These are phyloP conservation scores for Debaryomyces psychrophilus DNA, from an alignment of 1,139 yeast species.

Conservation along the genomic window DNA sequence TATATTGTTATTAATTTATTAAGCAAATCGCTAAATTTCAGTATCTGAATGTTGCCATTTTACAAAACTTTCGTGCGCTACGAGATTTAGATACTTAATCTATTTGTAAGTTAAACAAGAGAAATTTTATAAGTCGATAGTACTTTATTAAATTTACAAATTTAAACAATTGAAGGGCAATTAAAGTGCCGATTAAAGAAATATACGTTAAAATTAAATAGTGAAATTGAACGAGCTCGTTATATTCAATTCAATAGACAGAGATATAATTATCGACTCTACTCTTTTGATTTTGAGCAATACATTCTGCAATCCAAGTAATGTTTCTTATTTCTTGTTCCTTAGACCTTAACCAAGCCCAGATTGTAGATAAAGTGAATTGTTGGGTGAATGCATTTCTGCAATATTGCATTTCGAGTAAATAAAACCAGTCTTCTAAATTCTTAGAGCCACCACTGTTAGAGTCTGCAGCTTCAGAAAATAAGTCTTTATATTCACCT, in stretches of 20 bases:
- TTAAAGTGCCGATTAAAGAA: conserved; percentile 2
- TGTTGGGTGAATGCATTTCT: conserved; percentile 95
- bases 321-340: conserved; percentile 97
- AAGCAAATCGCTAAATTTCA: neutral
- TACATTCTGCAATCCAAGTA: conserved; percentile 98
- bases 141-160: neutral
- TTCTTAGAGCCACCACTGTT: conserved; percentile 52
- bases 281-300: conserved; percentile 83
- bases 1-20: neutral
- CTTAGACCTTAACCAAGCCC: conserved; percentile 96
- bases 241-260: conserved; percentile 53
- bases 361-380: conserved; percentile 84
- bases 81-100: neutral
- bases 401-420: conserved; percentile 88
- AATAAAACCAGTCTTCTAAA: conserved; percentile 92
- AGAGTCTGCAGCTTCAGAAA: conserved; percentile 47
- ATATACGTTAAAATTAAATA: conserved; percentile 2
- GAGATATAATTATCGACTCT: conserved; percentile 78
- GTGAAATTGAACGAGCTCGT: neutral
- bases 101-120: neutral
- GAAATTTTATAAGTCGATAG: neutral
- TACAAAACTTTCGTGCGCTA: neutral
- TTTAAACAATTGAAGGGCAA: neutral
- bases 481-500: conserved; percentile 73
- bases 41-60: neutral